Percentiles rank a stretch among this genome's conserved stretches.
phyloP scores from a whole-genome alignment of 2,329 filamentous ascomycete genomes.

The Xylaria polymorpha region DNA sequence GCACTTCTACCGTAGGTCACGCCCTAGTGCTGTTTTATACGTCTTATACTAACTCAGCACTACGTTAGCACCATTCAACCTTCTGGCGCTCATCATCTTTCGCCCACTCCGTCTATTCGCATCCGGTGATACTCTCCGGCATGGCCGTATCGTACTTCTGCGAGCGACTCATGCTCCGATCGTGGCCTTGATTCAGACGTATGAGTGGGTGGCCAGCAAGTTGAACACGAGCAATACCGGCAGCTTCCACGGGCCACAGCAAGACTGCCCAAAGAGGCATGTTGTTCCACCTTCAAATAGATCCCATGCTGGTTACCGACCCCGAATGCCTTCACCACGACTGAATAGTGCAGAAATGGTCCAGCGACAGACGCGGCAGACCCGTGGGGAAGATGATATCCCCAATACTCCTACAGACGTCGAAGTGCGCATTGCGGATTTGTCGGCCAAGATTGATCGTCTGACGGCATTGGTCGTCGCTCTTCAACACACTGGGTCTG shows the following conservation, averaged over 20 bases:
- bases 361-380: slow-evolving; percentile 38
- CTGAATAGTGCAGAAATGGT: slow-evolving; percentile 42
- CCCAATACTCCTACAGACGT: slow-evolving; percentile 53
- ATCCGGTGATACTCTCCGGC: slow-evolving; percentile 71
- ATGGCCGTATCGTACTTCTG: slow-evolving; percentile 69
- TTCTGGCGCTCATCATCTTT: slow-evolving; percentile 77
- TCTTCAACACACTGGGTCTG: slow-evolving; percentile 55
- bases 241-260: slow-evolving; percentile 61
- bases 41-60: slow-evolving; percentile 24
- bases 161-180: slow-evolving; percentile 74
- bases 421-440: slow-evolving; percentile 65
- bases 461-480: slow-evolving; percentile 64
- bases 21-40: not conserved
- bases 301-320: slow-evolving; percentile 43
- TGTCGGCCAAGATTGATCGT: slow-evolving; percentile 68
- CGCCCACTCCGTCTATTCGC: slow-evolving; percentile 77
- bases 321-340: slow-evolving; percentile 42
- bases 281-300: slow-evolving; percentile 42
- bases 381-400: slow-evolving; percentile 51
- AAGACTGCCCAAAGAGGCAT: slow-evolving; percentile 42
- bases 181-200: slow-evolving; percentile 75
- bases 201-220: slow-evolving; percentile 65
- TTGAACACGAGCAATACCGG: slow-evolving; percentile 57
- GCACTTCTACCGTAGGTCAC: slow-evolving; percentile 69
- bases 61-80: slow-evolving; percentile 70